A percentile compares a stretch with the other conserved stretches of the same genome.
phyloP scores from a whole-genome alignment of 306 rosid species.

The Castanea crenata region DNA sequence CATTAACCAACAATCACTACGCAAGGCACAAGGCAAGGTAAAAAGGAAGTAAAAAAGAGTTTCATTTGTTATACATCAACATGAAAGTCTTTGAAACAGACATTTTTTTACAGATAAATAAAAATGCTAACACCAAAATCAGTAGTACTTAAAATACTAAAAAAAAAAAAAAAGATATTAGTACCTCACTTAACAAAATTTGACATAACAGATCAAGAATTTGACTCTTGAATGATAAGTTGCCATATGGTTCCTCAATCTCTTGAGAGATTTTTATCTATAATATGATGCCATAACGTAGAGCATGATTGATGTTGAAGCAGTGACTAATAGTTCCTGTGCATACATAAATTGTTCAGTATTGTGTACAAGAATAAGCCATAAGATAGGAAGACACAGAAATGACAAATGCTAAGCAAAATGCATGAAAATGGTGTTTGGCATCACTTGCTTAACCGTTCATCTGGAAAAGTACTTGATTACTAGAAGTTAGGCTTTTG shows the following conservation, averaged over 20 bases:
- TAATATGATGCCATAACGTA: conserved; percentile 73
- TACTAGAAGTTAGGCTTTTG: neutral
- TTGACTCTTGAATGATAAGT: conserved; percentile 8
- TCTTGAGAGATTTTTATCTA: conserved; percentile 47
- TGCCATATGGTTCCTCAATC: conserved; percentile 17
- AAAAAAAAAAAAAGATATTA: neutral
- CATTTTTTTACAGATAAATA: conserved; percentile 5
- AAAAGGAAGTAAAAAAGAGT: neutral
- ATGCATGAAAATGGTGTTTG: neutral
- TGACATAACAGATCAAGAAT: neutral
- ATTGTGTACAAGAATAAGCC: conserved; percentile 17
- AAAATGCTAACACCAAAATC: neutral
- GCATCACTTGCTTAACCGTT: neutral
- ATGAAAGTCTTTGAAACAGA: neutral
- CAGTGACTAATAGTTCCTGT: conserved; percentile 86
- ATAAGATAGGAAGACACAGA: neutral
- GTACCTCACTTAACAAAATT: conserved; percentile 6
- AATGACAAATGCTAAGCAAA: neutral
- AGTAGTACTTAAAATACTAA: neutral
- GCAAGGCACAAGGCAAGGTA: neutral
- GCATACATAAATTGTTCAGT: conserved; percentile 10
- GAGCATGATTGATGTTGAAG: conserved; percentile 65
- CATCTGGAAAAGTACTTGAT: neutral
- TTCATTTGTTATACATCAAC: neutral
- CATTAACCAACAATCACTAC: too few species aligned